Evolutionary conservation across 352 stramenopile genomes (phyloP).

Genomic region (Phytophthora syringae): DNA sequence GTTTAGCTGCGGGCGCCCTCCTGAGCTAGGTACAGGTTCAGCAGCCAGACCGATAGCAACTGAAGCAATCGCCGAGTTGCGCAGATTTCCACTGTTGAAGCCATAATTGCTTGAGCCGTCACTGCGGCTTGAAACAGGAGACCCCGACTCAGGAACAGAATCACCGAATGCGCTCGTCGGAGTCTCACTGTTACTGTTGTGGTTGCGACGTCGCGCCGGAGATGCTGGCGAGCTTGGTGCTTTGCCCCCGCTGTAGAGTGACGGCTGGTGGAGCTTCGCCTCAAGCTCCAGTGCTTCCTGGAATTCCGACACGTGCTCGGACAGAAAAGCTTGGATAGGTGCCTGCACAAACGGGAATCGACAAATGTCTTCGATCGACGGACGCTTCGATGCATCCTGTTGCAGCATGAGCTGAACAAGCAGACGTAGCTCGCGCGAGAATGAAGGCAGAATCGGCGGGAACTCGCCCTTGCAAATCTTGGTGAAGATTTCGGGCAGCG

Average conservation of each 20-base stretch:
- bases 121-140: slow-evolving; percentile 50
- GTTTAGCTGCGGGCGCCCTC: slow-evolving; percentile 39
- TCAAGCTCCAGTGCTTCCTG: slow-evolving; percentile 87
- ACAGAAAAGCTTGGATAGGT: slow-evolving; percentile 86
- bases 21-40: slow-evolving; percentile 41
- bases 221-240: slow-evolving; percentile 46
- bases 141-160: slow-evolving; percentile 34
- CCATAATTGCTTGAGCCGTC: slow-evolving; percentile 52
- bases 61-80: slow-evolving; percentile 64
- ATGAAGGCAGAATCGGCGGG: slow-evolving; percentile 73
- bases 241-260: slow-evolving; percentile 61
- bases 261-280: slow-evolving; percentile 88
- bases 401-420: slow-evolving; percentile 90
- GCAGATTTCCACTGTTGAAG: slow-evolving; percentile 50
- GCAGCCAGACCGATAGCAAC: slow-evolving; percentile 57
- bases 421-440: slow-evolving; percentile 82
- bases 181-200: slow-evolving; percentile 54
- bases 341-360: slow-evolving; percentile 88
- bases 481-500: slow-evolving; percentile 84
- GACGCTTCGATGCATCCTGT: slow-evolving; percentile 84
- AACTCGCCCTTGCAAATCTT: slow-evolving; percentile 92
- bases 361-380: slow-evolving; percentile 91
- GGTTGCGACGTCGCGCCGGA: slow-evolving; percentile 50
- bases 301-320: slow-evolving; percentile 86
- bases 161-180: slow-evolving; percentile 41